Evolutionary conservation across 73 alveolate species (phyloP).

Genomic region (Tetrahymena malaccensis): DNA sequence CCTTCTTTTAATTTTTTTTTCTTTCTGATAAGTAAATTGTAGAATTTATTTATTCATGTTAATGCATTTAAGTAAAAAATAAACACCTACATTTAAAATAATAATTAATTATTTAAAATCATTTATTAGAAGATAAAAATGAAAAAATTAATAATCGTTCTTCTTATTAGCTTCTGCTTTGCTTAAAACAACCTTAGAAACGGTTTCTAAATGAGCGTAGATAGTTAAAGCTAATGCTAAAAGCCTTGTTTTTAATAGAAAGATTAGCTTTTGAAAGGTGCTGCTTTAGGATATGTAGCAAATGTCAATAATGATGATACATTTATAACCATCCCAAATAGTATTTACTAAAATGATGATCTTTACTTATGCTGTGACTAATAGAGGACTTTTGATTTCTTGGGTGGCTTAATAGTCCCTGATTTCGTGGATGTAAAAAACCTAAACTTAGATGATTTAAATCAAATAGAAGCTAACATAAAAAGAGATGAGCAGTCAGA

Average conservation of each 20-base stretch:
- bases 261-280: background rate
- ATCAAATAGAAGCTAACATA: background rate
- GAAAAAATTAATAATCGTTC: background rate
- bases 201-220: background rate
- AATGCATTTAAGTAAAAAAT: no score
- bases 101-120: no score
- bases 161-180: background rate
- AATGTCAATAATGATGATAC: background rate
- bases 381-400: background rate
- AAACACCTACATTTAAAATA: no score
- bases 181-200: background rate
- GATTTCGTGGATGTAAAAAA: background rate
- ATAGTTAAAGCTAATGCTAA: background rate
- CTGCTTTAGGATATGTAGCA: background rate
- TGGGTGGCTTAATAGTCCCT: background rate
- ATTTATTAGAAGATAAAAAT: no score
- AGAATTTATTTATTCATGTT: no score
- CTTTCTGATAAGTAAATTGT: no score
- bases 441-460: no score
- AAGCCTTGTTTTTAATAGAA: background rate
- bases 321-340: background rate
- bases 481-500: background rate
- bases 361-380: background rate
- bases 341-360: background rate
- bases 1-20: no score